These are phyloP conservation scores for Rusavskia elegans DNA, from an alignment of 495 filamentous ascomycete species.

Conservation along the genomic window DNA sequence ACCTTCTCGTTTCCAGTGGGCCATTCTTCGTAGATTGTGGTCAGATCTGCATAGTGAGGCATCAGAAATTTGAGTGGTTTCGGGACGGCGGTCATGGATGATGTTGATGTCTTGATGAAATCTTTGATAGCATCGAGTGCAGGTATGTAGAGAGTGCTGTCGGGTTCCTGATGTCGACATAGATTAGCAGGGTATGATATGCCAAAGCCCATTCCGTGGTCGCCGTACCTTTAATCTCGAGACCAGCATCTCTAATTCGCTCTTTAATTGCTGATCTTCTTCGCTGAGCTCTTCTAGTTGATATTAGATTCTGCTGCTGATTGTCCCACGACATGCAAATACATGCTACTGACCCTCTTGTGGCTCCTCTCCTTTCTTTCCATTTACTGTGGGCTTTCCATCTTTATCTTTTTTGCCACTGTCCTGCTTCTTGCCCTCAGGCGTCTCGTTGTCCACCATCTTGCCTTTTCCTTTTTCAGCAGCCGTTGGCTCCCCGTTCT, in stretches of 20 bases:
- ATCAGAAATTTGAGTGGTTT: conserved; percentile 97
- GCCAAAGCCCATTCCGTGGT: background rate
- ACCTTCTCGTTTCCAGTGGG: conserved; percentile 67
- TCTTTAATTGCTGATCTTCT: conserved; percentile 95
- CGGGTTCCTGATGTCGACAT: conserved; percentile 47
- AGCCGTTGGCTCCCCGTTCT: conserved; percentile 68
- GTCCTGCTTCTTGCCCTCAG: conserved; percentile 45
- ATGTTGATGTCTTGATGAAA: conserved; percentile 96
- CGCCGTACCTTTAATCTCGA: conserved; percentile 71
- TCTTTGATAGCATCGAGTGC: conserved; percentile 90
- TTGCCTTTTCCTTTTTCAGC: conserved; percentile 96
- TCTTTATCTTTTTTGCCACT: conserved; percentile 51
- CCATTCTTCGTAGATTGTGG: conserved; percentile 79
- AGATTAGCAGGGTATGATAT: background rate
- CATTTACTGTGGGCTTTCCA: conserved; percentile 51
- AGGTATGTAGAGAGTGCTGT: conserved; percentile 76
- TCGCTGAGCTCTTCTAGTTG: conserved; percentile 76
- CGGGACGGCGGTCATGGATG: conserved; percentile 96
- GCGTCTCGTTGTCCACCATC: conserved; percentile 42
- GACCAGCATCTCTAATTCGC: conserved; percentile 95
- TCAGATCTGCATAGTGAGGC: conserved; percentile 82
- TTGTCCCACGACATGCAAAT: background rate
- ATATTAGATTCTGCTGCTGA: background rate
- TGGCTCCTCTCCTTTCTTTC: conserved; percentile 54
- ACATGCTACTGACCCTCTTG: conserved; percentile 33